phyloP scores from a whole-genome alignment of 371 early-diverging fungal species.

The Syncephalastrum sp. region DNA sequence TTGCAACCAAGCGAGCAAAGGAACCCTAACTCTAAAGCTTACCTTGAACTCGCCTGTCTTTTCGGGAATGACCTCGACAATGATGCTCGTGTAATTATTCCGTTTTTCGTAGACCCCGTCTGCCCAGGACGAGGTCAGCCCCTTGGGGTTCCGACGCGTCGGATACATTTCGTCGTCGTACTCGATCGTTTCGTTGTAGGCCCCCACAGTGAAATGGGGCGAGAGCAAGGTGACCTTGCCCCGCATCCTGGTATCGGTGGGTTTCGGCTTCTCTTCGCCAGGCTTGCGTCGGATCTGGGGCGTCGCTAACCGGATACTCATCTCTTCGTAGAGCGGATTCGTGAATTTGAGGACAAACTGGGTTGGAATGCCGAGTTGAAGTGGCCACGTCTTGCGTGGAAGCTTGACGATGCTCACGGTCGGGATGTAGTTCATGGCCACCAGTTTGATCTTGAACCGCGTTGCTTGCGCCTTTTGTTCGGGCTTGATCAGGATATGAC shows the following conservation, averaged over 20 bases:
- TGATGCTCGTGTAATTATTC: slow-evolving; percentile 61
- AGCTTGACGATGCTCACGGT: slow-evolving; percentile 68
- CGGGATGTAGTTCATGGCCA: slow-evolving; percentile 83
- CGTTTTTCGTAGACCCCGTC: slow-evolving; percentile 58
- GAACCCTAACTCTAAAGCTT: slow-evolving; percentile 6
- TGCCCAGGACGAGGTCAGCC: slow-evolving; percentile 30
- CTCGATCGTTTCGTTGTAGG: slow-evolving; percentile 82
- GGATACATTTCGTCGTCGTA: slow-evolving; percentile 69
- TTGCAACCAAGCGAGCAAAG: not conserved
- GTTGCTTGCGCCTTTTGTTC: slow-evolving; percentile 88
- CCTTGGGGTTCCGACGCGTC: slow-evolving; percentile 18
- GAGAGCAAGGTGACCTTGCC: slow-evolving; percentile 62
- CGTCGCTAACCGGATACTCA: slow-evolving; percentile 63
- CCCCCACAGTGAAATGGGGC: slow-evolving; percentile 70
- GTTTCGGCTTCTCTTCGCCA: not conserved
- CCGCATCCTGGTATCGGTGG: slow-evolving; percentile 11
- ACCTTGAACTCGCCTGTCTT: slow-evolving; percentile 51
- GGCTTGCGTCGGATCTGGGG: slow-evolving; percentile 31
- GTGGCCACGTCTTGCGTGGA: slow-evolving; percentile 51
- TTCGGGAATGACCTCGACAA: slow-evolving; percentile 58
- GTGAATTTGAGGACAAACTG: slow-evolving; percentile 77
- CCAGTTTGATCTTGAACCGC: slow-evolving; percentile 83
- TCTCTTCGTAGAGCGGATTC: slow-evolving; percentile 80
- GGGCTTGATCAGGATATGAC: slow-evolving; percentile 87
- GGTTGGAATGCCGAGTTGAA: slow-evolving; percentile 55